Conservation (phyloP, 139 green algal genomes). For the Tetradesmus obliquus region DNA sequence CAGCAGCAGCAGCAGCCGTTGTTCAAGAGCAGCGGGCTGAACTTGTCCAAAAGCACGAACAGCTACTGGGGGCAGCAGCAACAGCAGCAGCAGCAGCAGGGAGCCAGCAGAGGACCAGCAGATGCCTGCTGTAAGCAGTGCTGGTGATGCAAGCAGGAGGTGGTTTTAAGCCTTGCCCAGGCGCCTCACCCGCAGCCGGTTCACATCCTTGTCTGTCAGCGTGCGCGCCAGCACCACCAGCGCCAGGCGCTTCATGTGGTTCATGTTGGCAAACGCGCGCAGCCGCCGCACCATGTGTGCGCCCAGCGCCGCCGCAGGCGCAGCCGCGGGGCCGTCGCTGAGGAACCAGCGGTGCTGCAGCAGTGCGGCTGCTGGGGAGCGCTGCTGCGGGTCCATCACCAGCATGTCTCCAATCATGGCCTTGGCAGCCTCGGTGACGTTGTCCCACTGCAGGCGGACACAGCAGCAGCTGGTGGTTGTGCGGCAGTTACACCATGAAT, state of each 20-base stretch:
- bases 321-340: background rate
- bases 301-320: background rate
- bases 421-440: constrained; percentile 59
- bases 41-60: constrained; percentile 45
- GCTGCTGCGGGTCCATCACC: constrained; percentile 54
- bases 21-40: too few relatives aligned
- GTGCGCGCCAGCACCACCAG: constrained; percentile 54
- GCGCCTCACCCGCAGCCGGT: constrained; percentile 22
- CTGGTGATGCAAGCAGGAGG: background rate
- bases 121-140: background rate
- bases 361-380: constrained; percentile 51
- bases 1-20: background rate
- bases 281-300: constrained; percentile 51
- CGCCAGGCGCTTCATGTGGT: constrained; percentile 57
- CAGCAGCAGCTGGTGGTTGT: background rate
- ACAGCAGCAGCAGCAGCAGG: background rate
- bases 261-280: constrained; percentile 48
- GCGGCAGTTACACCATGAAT: background rate
- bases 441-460: constrained; percentile 56
- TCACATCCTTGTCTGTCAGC: constrained; percentile 32
- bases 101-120: background rate
- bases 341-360: constrained; percentile 57
- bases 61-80: background rate
- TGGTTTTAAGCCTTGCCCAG: background rate
- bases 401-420: constrained; percentile 53